Conservation (phyloP, 305 asterid species). For the Fraxinus ornus region DNA sequence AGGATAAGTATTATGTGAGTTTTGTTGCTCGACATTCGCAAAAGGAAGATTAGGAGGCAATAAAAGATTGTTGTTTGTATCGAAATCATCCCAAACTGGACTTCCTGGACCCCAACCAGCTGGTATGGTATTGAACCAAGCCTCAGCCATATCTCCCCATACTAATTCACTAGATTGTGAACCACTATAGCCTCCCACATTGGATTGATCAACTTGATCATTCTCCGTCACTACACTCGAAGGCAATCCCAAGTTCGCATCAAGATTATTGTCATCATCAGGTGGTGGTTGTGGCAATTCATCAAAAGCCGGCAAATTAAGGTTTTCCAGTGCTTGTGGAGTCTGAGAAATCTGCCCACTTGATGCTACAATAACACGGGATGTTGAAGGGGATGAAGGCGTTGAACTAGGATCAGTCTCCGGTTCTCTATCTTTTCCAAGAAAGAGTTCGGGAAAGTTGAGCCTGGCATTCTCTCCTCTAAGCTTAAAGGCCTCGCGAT, state of each 20-base stretch:
- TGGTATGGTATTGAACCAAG: constrained; percentile 66
- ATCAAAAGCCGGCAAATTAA: constrained; percentile 2
- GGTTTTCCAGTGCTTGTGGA: constrained; percentile 22
- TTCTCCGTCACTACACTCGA: constrained; percentile 29
- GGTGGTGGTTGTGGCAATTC: constrained; percentile 8
- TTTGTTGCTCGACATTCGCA: constrained; percentile 34
- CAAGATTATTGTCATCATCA: constrained; percentile 24
- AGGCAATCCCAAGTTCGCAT: constrained; percentile 32
- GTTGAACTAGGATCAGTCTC: constrained; percentile 16
- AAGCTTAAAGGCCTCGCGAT: constrained; percentile 83
- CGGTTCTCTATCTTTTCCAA: constrained; percentile 45
- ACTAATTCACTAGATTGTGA: constrained; percentile 53
- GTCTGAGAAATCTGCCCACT: constrained; percentile 3
- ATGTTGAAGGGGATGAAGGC: constrained; percentile 19
- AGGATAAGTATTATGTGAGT: constrained; percentile 27
- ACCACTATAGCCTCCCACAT: constrained; percentile 25
- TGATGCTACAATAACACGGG: constrained; percentile 9
- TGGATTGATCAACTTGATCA: constrained; percentile 29
- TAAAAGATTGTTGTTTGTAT: constrained; percentile 48
- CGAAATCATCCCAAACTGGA: constrained; percentile 75
- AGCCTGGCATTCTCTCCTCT: constrained; percentile 86
- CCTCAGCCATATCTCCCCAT: constrained; percentile 75
- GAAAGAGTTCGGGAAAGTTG: constrained; percentile 77
- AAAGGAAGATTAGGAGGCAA: constrained; percentile 66
- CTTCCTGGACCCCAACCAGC: constrained; percentile 89